Evolutionary conservation across 225 moss, liverwort and hornwort species (phyloP).

Genomic region (Rhytidiadelphus loreus): DNA sequence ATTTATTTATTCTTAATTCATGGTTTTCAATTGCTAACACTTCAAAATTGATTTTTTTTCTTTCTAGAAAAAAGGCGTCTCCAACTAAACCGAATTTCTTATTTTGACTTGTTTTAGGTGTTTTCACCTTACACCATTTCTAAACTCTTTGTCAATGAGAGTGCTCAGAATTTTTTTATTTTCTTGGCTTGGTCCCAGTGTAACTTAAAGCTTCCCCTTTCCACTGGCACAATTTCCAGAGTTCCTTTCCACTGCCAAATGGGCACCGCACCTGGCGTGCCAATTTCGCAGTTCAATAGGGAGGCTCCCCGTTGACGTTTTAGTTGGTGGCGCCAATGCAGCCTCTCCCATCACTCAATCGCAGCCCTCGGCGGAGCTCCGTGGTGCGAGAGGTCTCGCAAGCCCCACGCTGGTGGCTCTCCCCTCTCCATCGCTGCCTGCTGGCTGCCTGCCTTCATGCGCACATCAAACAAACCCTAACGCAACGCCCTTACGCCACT

Average conservation of each 20-base stretch:
- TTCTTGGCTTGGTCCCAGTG: background rate
- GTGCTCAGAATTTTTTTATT: background rate
- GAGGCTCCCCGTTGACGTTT: background rate
- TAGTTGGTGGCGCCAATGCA: background rate
- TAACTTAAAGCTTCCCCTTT: background rate
- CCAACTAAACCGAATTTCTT: background rate
- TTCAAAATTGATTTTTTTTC: no score
- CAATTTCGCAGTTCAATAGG: background rate
- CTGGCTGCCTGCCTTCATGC: background rate
- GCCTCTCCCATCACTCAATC: background rate
- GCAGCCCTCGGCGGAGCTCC: background rate
- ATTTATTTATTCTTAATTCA: no score
- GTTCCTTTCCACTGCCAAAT: background rate
- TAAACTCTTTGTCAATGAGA: background rate
- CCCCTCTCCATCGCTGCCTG: background rate
- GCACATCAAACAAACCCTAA: background rate
- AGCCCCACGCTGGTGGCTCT: conserved; percentile 2
- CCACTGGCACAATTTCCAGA: background rate
- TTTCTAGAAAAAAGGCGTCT: no score
- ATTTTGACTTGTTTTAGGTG: no score
- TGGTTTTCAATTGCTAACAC: background rate
- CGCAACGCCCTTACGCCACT: background rate
- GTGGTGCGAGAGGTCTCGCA: background rate
- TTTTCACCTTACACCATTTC: background rate
- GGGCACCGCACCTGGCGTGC: background rate